phyloP scores from a whole-genome alignment of 495 filamentous ascomycete genomes.

The Xylaria nigripes region DNA sequence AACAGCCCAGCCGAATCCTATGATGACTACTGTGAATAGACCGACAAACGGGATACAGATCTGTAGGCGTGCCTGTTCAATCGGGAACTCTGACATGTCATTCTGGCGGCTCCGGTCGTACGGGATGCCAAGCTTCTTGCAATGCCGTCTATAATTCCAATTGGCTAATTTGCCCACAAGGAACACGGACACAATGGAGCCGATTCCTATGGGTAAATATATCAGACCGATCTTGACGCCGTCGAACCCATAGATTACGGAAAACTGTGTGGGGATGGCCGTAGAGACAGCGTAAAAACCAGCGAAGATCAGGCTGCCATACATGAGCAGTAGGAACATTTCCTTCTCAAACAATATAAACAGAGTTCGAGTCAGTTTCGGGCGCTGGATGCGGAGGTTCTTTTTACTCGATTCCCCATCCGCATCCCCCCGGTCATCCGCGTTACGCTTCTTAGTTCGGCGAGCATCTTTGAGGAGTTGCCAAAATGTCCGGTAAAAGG shows the following conservation, averaged over 20 bases:
- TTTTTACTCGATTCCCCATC: slow-evolving; percentile 18
- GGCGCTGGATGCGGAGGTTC: slow-evolving; percentile 35
- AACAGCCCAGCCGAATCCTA: slow-evolving; percentile 47
- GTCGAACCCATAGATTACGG: slow-evolving; percentile 49
- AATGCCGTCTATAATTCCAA: slow-evolving; percentile 44
- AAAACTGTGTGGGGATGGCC: slow-evolving; percentile 41
- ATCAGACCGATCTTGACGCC: slow-evolving; percentile 52
- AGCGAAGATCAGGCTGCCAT: slow-evolving; percentile 48
- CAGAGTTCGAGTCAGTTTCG: slow-evolving; percentile 55
- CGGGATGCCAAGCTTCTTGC: slow-evolving; percentile 33
- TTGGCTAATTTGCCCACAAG: slow-evolving; percentile 49
- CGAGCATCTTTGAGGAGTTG: slow-evolving; percentile 24
- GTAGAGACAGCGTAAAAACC: slow-evolving; percentile 55
- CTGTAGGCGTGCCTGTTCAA: slow-evolving; percentile 56
- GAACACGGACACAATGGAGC: slow-evolving; percentile 51
- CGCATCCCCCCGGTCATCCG: not conserved
- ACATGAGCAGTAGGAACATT: slow-evolving; percentile 48
- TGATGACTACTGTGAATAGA: slow-evolving; percentile 29
- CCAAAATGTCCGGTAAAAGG: slow-evolving; percentile 33
- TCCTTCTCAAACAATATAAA: slow-evolving; percentile 54
- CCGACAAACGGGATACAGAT: slow-evolving; percentile 44
- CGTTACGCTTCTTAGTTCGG: not conserved
- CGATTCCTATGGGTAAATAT: slow-evolving; percentile 51
- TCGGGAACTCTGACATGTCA: slow-evolving; percentile 50
- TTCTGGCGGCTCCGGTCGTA: slow-evolving; percentile 38